Evolutionary conservation across 208 protist genomes (phyloP), one percentile per base, ranked within the genome.

Genomic region (Leishmania braziliensis): DNA sequence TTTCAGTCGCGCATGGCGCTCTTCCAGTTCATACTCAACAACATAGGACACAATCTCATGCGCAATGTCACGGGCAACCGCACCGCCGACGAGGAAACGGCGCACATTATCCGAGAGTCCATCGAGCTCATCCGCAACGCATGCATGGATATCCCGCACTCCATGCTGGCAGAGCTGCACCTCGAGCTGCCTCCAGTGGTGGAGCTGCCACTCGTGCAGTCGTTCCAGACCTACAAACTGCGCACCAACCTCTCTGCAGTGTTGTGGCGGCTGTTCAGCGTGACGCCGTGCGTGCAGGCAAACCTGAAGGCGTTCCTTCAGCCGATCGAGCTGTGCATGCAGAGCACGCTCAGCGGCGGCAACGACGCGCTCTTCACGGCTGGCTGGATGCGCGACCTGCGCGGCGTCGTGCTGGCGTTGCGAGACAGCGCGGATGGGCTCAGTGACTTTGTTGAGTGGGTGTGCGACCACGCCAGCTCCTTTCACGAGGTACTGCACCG

Each of bases 11-110:
- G 80, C 5, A 76, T 78, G n/a, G 75, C 85, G 70, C 89, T 97
- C 14, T 96, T 97, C 77, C 93, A 96, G 72, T 97, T 97, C 77
- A 87, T 95, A n/a, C 77, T 97, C 39, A 94, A 78, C 80, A 92
- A 91, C 82, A 92, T 83, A 2, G 93, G 93, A 43, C 86, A 92
- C 84, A 97, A 97, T 88, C 88, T 97, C 23, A 66, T 95, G 74
- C 92, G 91, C 68, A 75, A 77, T 29, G 76, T 87, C 43, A 71
- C 73, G 29, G 81, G 81, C 43, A 82, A 78, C 83, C 69, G 79
- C 81, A 87, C 75, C 66, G 77, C 82, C 46, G 88, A 94, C 83
- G 88, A 90, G 60, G 86, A 92, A n/a, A 84, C 87, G 66, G 90
- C 84, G 29, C 82, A 91, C 69, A 91, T 97, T 72, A 93, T 97